Evolutionary conservation across 148 eudicot genomes (phyloP).

Genomic region (Salicornia ramosissima): DNA sequence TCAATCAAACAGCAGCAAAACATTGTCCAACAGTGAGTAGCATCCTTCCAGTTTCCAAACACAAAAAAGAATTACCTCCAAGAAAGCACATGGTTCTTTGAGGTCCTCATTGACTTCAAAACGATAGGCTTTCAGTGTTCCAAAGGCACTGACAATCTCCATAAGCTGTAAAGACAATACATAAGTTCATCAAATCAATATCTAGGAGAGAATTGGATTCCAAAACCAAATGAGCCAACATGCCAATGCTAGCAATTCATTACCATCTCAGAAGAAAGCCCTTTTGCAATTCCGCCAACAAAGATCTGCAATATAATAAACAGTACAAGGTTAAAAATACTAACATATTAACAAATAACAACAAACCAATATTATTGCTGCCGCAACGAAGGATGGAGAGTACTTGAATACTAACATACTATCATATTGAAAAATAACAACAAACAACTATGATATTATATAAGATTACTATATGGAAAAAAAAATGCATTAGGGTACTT

Average conservation of each 20-base stretch:
- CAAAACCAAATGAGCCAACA: conserved; percentile 5
- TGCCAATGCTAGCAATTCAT: conserved; percentile 20
- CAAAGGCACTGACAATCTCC: conserved; percentile 73
- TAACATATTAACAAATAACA: background rate
- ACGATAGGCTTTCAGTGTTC: conserved; percentile 69
- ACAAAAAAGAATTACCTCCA: conserved; percentile 61
- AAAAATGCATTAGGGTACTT: too few species aligned
- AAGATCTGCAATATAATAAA: conserved; percentile 59
- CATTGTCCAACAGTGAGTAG: background rate
- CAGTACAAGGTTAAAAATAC: conserved; percentile 17
- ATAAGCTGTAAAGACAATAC: conserved; percentile 46
- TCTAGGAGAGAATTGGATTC: conserved; percentile 13
- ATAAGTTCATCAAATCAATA: background rate
- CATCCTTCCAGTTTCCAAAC: conserved; percentile 1
- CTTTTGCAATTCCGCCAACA: conserved; percentile 78
- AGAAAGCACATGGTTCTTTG: conserved; percentile 56
- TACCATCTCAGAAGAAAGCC: conserved; percentile 82
- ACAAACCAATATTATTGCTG: background rate
- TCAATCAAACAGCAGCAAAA: background rate
- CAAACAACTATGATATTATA: too few species aligned
- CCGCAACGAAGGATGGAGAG: too few species aligned
- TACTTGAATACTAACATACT: too few species aligned
- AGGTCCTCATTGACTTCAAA: conserved; percentile 41
- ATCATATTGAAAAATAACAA: too few species aligned
- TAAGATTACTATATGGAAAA: too few species aligned